These are phyloP conservation scores for Cardamine occulta DNA, from an alignment of 345 rosid species.

Conservation along the genomic window DNA sequence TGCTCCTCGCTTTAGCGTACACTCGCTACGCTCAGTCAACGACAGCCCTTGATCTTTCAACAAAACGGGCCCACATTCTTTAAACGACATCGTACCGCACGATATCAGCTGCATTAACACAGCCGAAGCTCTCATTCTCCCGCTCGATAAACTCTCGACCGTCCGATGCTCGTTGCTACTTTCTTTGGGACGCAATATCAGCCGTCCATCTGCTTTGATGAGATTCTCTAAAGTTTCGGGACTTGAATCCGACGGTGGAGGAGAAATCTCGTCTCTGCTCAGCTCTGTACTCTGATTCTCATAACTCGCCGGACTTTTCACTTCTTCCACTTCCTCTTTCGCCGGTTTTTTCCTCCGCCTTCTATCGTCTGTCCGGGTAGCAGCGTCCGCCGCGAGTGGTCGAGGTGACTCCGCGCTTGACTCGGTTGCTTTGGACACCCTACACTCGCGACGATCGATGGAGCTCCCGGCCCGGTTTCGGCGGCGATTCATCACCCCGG, in stretches of 20 bases:
- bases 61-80: slow-evolving; percentile 67
- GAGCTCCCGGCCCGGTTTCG: slow-evolving; percentile 88
- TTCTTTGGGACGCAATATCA: slow-evolving; percentile 45
- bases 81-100: slow-evolving; percentile 85
- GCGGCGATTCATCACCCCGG: slow-evolving; percentile 49
- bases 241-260: slow-evolving; percentile 97
- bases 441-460: slow-evolving; percentile 74
- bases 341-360: slow-evolving; percentile 58
- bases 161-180: slow-evolving; percentile 51
- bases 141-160: slow-evolving; percentile 56
- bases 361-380: slow-evolving; percentile 84
- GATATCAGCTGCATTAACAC: slow-evolving; percentile 94
- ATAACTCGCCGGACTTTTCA: slow-evolving; percentile 32
- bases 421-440: slow-evolving; percentile 68
- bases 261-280: slow-evolving; percentile 80
- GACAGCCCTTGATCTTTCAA: slow-evolving; percentile 70
- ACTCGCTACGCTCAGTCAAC: slow-evolving; percentile 53
- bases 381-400: slow-evolving; percentile 76
- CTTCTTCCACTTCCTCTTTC: slow-evolving; percentile 42
- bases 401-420: slow-evolving; percentile 55
- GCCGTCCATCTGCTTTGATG: slow-evolving; percentile 80
- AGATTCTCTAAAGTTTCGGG: slow-evolving; percentile 85
- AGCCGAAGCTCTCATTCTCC: slow-evolving; percentile 71
- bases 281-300: slow-evolving; percentile 59
- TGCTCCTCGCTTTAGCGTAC: slow-evolving; percentile 58